Base-by-base conservation (phyloP, 108 stramenopile species). In the Stephanodiscus minutulus region DNA sequence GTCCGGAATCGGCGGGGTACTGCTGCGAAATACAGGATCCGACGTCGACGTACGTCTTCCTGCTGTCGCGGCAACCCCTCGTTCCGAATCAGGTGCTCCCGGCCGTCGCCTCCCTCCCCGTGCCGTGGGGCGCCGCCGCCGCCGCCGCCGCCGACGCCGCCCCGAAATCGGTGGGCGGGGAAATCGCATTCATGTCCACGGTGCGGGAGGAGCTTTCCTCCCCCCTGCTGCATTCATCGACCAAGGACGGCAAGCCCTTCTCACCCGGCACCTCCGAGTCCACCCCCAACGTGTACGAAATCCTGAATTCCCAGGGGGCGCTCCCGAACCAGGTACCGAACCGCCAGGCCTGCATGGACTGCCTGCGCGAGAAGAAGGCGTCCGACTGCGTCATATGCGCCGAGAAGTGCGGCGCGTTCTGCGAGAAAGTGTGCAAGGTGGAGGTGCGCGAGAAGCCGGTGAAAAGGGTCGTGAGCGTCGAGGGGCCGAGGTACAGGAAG, bases 11-110 rank as follows among this genome's bases (percentile, higher is more conserved):
- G 13, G 47, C 49, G 55, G 87, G 88, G 44, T 93, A 84, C 58
- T 93, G 90, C 70, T 93, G 92, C 63, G 83, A 81, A 64, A 82
- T 93, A 47, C 57, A 77, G 50, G 89, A 90, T 66, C 71, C 83
- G 7, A 54, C 63, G 7, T 75, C 60, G 10, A 57, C 54, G 20
- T 64, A 62, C 20, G 73, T 88, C 21, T 66, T 90, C 48, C 76
- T 90, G 76, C 72, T 82, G 24, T 76, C 75, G 12, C 47, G 70
- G 36, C 81, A 87, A 44, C 69, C 90, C 20, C 47, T 93, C 17
- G 43, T 88, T 21, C 92, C 92, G 6, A 83, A 85, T 63, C 90
- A 88, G 76, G 37, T 87, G 4, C 27, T 91, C n/a, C 87, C 90
- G 0, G 35, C 66, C 60, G 43, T 72, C 21, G 65, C 70, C 15